A percentile compares a stretch with the other conserved stretches of the same genome.
Conservation (phyloP, 768 basidiomycete species). For the Trametes cubensis region DNA sequence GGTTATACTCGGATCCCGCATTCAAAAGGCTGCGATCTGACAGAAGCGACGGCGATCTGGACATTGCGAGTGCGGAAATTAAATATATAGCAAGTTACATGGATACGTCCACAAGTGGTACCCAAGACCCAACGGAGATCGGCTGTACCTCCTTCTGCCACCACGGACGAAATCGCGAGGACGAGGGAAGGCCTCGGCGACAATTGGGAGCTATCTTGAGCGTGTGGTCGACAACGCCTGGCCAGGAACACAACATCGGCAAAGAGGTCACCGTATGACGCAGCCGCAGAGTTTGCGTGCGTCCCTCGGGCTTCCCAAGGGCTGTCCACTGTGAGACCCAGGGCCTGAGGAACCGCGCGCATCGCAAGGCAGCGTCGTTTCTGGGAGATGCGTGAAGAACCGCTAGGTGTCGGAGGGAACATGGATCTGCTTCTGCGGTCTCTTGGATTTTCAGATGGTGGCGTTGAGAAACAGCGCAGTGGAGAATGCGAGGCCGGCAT, state of each 20-base stretch:
- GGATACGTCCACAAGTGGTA: no score
- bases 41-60: no score
- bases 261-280: slow-evolving; percentile 3
- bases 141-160: no score
- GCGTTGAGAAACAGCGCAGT: slow-evolving; percentile 1
- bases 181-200: no score
- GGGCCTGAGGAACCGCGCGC: background rate
- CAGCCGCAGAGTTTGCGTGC: background rate
- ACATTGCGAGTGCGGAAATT: background rate
- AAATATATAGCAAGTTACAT: no score
- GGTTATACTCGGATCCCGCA: no score
- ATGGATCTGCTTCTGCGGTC: background rate
- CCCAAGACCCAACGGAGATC: no score
- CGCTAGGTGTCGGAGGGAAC: background rate
- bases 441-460: slow-evolving; percentile 15
- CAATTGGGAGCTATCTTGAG: no score
- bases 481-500: background rate
- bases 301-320: slow-evolving; percentile 15
- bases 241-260: background rate
- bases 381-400: background rate
- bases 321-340: slow-evolving; percentile 14
- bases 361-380: background rate
- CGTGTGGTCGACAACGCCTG: no score
- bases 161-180: no score
- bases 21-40: no score